Percentiles rank a stretch among this genome's conserved stretches.
phyloP scores from a whole-genome alignment of 306 rosid species.

The Gynostemma pentaphyllum region DNA sequence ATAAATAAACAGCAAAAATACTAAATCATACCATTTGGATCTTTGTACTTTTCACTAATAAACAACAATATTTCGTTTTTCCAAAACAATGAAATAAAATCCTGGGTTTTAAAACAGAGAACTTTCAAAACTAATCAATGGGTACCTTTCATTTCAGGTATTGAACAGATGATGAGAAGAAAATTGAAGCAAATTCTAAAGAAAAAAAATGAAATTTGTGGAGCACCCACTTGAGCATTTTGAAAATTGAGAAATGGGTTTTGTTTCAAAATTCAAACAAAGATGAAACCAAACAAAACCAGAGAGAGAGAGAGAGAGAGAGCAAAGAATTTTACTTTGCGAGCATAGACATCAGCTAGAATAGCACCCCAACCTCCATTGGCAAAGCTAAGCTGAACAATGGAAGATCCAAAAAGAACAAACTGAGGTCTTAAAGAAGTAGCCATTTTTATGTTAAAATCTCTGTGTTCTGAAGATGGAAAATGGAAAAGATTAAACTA shows the following conservation, averaged over 20 bases:
- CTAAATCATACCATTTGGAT: too few relatives aligned
- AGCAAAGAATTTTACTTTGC: constrained; percentile 34
- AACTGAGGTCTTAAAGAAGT: constrained; percentile 68
- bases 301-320: not conserved
- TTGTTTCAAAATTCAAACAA: not conserved
- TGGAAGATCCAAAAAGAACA: constrained; percentile 90
- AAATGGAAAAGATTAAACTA: too few relatives aligned
- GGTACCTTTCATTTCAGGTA: not conserved
- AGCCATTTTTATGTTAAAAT: constrained; percentile 44
- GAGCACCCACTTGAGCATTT: not conserved
- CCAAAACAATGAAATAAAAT: not conserved
- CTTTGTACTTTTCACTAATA: too few relatives aligned
- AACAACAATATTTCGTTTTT: too few relatives aligned
- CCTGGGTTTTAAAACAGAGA: not conserved
- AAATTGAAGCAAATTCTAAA: not conserved
- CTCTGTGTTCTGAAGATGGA: not conserved
- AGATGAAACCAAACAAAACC: not conserved
- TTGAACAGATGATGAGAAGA: not conserved
- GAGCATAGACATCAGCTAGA: constrained; percentile 77
- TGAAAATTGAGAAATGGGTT: not conserved
- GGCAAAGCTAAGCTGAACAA: constrained; percentile 70
- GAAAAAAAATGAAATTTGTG: not conserved
- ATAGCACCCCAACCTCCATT: constrained; percentile 83
- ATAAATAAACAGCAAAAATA: too few relatives aligned
- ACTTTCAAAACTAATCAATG: not conserved